Base-by-base conservation (phyloP, 179 eudicot species). In the Heliamphora pulchella region DNA sequence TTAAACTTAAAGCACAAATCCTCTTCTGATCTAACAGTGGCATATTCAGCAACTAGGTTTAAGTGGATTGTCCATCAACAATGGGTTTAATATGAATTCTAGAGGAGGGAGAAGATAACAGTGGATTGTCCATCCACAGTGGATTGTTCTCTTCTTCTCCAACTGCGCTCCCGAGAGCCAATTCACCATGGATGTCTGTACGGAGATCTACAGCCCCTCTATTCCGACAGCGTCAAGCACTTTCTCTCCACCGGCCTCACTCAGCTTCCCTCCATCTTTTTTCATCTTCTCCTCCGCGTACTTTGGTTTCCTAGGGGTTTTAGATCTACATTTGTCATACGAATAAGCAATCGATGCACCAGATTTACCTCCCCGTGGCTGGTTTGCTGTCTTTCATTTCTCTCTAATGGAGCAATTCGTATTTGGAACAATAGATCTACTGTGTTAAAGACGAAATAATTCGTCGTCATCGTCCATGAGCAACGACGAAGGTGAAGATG, bases 231-330 rank as follows among this genome's bases (percentile, higher is more conserved):
- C 17, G 81, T 79, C 13, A 92, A 88, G 76, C 97, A 94, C 75
- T 94, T 79, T 14, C 81, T 94, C 1, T 89, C 98, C 0, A 97
- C 98, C 0, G 98, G 98, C 1, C 88, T 87, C 41, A 92, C 97
- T 0, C 91, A 92, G 79, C 79, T 94, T 7, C 98, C 98, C 0
- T 70, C 86, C 3, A 31, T 94, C 41, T 94, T 84, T 72, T 92
- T 88, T 31, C 78, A 0, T 88, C 1, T 94, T 91, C 63, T 90
- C 89, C 2, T 0, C 91, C 0, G 14, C 48, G 0, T 92, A 92
- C 68, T 78, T 91, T 2, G 92, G 68, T n/a, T 94, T 94, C 50
- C 66, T 90, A 3, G 91, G 81, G 31, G 39, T 78, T 86, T 20
- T 94, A 97, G 98, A 61, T 82, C 10, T 58, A 58, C 4, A 41